Evolutionary conservation across 78 protist species (phyloP), one percentile per base, ranked within the genome.

Genomic region (Corallochytrium limacisporum): DNA sequence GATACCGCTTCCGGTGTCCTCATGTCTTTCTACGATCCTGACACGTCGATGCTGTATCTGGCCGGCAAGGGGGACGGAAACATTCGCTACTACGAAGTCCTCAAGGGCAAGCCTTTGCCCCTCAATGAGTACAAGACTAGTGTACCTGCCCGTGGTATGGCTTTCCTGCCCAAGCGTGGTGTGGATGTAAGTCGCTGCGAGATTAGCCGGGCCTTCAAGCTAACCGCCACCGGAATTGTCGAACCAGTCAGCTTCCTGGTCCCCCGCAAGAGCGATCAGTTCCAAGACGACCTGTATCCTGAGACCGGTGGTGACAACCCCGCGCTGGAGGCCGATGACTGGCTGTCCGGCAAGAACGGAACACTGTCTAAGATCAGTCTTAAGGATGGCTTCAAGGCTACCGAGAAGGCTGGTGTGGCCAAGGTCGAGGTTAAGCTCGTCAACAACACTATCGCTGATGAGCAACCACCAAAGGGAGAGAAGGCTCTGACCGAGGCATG

Each of bases 31-130:
- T 93, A 75, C 59, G 98, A 93, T 51, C 28, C 43, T 18, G 98
- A 93, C 70, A 79, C 83, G 33, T 29, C 29, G 35, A 53, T 90
- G 37, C 63, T 93, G 60, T 93, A 75, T 72, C 59, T 93, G 26
- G 93, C 91, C 7, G 97, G 97, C 62, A 92, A 90, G 85, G 98
- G 98, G 29, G 98, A 93, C 75, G 92, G 95, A 60, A 90, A 83
- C 85, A 90, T 93, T 66, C 79, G 91, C 55, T 93, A 90, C 86
- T 91, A 74, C 56, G 98, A 93, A 57, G 40, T 93, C 49, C 71
- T 48, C 46, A 90, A 86, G 69, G 16, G 10, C 38, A 42, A 35
- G 39, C 89, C 91, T 48, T 72, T 66, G 76, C 31, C 65, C 60
- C 62, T 92, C 38, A 35, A 69, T 33, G 91, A 86, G 77, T 90